Evolutionary conservation across 495 filamentous ascomycete genomes (phyloP).

Genomic region (Neurospora hispaniola): DNA sequence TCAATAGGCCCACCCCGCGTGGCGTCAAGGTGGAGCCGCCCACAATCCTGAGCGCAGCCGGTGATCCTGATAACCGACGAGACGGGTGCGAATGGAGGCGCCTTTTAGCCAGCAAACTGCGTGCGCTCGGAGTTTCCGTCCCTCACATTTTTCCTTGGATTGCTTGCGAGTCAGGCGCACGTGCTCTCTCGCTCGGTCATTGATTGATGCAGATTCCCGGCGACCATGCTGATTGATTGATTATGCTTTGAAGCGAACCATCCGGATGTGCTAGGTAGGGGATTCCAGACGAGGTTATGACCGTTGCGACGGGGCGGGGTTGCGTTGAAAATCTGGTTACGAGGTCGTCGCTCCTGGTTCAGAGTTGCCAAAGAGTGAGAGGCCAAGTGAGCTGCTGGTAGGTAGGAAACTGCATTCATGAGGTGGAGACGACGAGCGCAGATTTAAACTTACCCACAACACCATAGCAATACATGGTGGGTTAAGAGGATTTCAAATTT

Average conservation of each 20-base stretch:
- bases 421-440: background rate
- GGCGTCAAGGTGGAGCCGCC: background rate
- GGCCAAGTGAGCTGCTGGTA: background rate
- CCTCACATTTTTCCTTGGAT: background rate
- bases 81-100: background rate
- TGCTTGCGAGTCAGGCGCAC: background rate
- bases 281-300: background rate
- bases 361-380: background rate
- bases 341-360: background rate
- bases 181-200: background rate
- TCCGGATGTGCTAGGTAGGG: background rate
- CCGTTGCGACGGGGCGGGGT: background rate
- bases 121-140: background rate
- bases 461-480: background rate
- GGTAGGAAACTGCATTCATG: background rate
- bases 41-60: background rate
- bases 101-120: background rate
- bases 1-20: conserved; percentile 2
- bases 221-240: background rate
- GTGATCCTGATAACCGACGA: background rate
- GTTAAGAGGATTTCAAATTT: background rate
- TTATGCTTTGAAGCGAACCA: background rate
- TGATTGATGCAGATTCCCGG: background rate
- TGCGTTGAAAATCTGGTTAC: background rate
- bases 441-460: too few relatives aligned